Base-by-base conservation (phyloP, 2,329 filamentous ascomycete species). In the Curvularia eragrostidis region DNA sequence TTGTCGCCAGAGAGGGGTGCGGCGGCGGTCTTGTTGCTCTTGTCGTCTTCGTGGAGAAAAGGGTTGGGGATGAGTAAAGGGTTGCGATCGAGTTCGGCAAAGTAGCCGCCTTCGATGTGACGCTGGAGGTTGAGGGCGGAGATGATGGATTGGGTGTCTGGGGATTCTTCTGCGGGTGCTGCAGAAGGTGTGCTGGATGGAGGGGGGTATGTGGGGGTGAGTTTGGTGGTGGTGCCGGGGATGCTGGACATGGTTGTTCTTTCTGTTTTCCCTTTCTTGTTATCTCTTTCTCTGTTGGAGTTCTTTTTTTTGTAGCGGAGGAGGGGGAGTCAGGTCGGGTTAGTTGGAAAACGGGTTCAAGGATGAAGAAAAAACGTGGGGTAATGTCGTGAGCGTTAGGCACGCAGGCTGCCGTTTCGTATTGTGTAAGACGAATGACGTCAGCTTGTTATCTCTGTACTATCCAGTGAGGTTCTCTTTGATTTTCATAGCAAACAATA, bases 51-150 rank as follows among this genome's bases (percentile, higher is more conserved):
- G 43, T 12, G n/a, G 13, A 69, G 58, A 66, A 85, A 87, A 0
- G 85, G 84, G 26, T 86, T 87, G 0, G 85, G 81, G 18, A 90
- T 77, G 2, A 57, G 53, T 0, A 62, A 55, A 0, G 67, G 38
- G 63, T 84, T 81, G 30, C 78, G 76, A 61, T 83, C 84, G 0
- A 79, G 82, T 64, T 84, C 78, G 39, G 76, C 48, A 62, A 77
- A 84, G 66, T 79, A 83, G n/a, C 83, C 83, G 47, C 82, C 83
- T 59, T 84, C 82, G 1, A 77, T 74, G 48, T 83, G 80, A 3
- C 77, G 76, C 2, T 65, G 38, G 3, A 84, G 75, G 15, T 74
- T 67, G 1, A 84, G 77, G 2, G 69, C 61, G 2, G 67, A 56
- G 56, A 72, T 68, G 38, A 72, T 21, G 43, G 54, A 36, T 43